Conservation (phyloP, 1,139 yeast species). For the Yamadazyma friedrichii region DNA sequence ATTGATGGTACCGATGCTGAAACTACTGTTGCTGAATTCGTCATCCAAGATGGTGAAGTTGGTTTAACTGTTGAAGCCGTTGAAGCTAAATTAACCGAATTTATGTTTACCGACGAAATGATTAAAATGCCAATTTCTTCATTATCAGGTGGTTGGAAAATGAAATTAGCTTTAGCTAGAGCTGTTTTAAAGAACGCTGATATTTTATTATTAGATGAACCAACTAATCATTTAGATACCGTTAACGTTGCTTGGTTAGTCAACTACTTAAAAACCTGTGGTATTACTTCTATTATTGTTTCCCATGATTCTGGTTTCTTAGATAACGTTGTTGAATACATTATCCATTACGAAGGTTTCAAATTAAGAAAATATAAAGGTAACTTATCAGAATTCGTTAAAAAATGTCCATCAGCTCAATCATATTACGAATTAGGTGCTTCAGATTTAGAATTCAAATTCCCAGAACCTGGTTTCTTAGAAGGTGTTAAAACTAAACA, state of each 20-base stretch:
- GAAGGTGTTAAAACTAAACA: conserved; percentile 99
- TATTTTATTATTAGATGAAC: conserved; percentile 97
- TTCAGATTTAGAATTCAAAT: conserved; percentile 89
- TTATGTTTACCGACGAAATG: conserved; percentile 92
- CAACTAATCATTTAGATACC: conserved; percentile 99
- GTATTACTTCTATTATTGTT: conserved; percentile 95
- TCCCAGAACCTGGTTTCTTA: conserved; percentile 99
- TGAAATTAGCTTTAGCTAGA: conserved; percentile 99
- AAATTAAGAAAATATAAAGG: conserved; percentile 99
- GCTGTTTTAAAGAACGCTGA: conserved; percentile 99
- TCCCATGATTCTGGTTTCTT: conserved; percentile 99
- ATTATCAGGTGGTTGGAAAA: conserved; percentile 99
- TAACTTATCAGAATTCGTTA: conserved; percentile 97
- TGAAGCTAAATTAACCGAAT: conserved; percentile 74
- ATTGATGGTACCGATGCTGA: conserved; percentile 98
- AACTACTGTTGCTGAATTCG: conserved; percentile 89
- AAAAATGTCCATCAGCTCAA: conserved; percentile 98
- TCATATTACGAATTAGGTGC: conserved; percentile 99
- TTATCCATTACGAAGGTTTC: conserved; percentile 99
- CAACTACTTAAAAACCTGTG: conserved; percentile 97
- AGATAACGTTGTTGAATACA: conserved; percentile 96
- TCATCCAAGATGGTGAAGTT: conserved; percentile 77
- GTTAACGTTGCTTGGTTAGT: conserved; percentile 99
- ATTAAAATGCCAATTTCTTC: conserved; percentile 89
- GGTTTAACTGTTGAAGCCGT: conserved; percentile 70